Conservation (phyloP, 768 basidiomycete species). For the Podaxis mareebaensis region DNA sequence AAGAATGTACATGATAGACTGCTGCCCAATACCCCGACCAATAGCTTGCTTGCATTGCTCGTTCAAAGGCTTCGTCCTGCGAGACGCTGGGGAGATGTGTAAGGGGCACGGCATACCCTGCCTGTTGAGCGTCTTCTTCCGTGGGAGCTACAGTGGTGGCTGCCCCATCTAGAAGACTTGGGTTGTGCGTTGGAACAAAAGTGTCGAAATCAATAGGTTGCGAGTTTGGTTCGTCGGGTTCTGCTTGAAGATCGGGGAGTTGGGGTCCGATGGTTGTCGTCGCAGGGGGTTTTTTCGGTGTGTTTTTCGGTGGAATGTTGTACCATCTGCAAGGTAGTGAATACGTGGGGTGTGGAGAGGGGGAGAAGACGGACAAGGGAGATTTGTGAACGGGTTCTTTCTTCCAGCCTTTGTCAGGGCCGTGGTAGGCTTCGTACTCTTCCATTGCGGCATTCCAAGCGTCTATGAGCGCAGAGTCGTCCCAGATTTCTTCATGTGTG, state of each 20-base stretch:
- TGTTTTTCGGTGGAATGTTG: conserved; percentile 52
- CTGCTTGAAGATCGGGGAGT: background rate
- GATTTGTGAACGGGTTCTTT: conserved; percentile 68
- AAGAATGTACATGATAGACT: conserved; percentile 67
- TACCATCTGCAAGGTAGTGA: conserved; percentile 63
- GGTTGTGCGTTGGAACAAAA: conserved; percentile 69
- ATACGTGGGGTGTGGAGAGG: background rate
- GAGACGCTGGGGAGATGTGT: background rate
- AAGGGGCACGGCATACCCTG: background rate
- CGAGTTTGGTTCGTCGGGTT: conserved; percentile 46
- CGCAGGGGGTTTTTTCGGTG: conserved; percentile 24
- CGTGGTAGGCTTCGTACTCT: conserved; percentile 76
- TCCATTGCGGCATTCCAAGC: conserved; percentile 86
- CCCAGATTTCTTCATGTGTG: conserved; percentile 80
- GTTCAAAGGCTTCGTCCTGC: conserved; percentile 75
- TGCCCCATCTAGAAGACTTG: conserved; percentile 42
- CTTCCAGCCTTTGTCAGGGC: conserved; percentile 74
- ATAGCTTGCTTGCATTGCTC: conserved; percentile 79
- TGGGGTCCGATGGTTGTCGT: background rate
- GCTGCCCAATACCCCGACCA: conserved; percentile 91
- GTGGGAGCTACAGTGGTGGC: conserved; percentile 24
- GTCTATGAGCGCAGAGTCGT: conserved; percentile 78
- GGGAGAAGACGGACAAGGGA: conserved; percentile 53
- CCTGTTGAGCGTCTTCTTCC: conserved; percentile 1
- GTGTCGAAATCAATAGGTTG: conserved; percentile 68